Evolutionary conservation across 106 monocot species (phyloP).

Genomic region (Phalaenopsis equestris): DNA sequence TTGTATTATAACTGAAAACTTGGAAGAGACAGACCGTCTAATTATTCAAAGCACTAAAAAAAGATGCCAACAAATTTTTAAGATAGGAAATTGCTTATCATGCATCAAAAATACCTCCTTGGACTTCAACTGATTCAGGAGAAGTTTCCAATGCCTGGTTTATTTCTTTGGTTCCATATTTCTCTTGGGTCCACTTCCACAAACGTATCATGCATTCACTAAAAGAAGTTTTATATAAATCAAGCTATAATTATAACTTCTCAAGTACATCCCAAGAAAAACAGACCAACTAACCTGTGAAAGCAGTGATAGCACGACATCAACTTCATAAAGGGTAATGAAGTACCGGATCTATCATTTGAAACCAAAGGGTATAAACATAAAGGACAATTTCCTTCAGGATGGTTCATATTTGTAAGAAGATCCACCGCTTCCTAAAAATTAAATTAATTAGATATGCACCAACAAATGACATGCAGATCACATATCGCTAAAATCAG

Average conservation of each 20-base stretch:
- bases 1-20: not conserved
- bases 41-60: not conserved
- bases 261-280: not conserved
- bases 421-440: conserved; percentile 82
- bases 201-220: conserved; percentile 80
- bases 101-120: conserved; percentile 20
- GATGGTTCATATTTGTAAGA: conserved; percentile 88
- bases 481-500: not conserved
- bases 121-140: conserved; percentile 13
- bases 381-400: conserved; percentile 88
- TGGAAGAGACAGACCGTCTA: not conserved
- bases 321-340: conserved; percentile 87
- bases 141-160: conserved; percentile 14
- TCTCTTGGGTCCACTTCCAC: conserved; percentile 78
- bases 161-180: conserved; percentile 18
- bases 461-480: not conserved
- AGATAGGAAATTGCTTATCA: not conserved
- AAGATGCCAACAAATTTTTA: not conserved
- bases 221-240: conserved; percentile 10
- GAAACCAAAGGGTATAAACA: conserved; percentile 72
- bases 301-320: conserved; percentile 99
- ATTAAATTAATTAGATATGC: conserved; percentile 1
- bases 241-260: not conserved
- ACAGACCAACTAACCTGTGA: conserved; percentile 44
- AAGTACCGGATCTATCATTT: conserved; percentile 27